phyloP scores from a whole-genome alignment of 108 stramenopile species.

The Bacterosira constricta region DNA sequence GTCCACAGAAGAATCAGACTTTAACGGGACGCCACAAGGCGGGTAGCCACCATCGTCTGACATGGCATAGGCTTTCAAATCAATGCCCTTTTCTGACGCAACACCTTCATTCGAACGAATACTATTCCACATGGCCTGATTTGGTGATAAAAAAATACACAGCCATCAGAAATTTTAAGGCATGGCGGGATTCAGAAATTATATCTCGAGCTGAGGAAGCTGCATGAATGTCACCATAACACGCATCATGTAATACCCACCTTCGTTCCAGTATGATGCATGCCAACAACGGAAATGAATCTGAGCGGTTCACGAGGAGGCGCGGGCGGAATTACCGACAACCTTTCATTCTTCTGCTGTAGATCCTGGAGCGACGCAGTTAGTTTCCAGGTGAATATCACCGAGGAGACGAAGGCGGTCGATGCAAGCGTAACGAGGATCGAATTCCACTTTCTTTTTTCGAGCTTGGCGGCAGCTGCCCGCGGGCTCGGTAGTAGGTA shows the following conservation, averaged over 20 bases:
- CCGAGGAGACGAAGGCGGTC: too few species aligned
- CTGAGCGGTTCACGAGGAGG: constrained; percentile 25
- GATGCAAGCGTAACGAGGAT: too few species aligned
- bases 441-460: too few species aligned
- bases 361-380: too few species aligned
- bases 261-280: constrained; percentile 21
- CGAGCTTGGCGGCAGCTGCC: too few species aligned
- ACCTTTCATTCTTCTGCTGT: too few species aligned
- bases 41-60: constrained; percentile 26
- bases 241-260: not conserved
- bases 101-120: constrained; percentile 6
- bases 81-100: not conserved
- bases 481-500: too few species aligned
- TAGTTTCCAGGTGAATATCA: too few species aligned
- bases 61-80: constrained; percentile 15
- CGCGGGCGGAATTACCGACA: too few species aligned
- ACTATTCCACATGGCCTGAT: constrained; percentile 12
- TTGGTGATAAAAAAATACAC: not conserved
- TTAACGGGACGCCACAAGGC: constrained; percentile 26
- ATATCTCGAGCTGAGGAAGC: too few species aligned
- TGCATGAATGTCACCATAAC: not conserved
- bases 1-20: constrained; percentile 15
- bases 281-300: constrained; percentile 24
- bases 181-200: not conserved
- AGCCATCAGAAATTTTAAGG: not conserved